Evolutionary conservation across 228 moss, liverwort and hornwort genomes (phyloP).

Genomic region (Sphagnum magellanicum): DNA sequence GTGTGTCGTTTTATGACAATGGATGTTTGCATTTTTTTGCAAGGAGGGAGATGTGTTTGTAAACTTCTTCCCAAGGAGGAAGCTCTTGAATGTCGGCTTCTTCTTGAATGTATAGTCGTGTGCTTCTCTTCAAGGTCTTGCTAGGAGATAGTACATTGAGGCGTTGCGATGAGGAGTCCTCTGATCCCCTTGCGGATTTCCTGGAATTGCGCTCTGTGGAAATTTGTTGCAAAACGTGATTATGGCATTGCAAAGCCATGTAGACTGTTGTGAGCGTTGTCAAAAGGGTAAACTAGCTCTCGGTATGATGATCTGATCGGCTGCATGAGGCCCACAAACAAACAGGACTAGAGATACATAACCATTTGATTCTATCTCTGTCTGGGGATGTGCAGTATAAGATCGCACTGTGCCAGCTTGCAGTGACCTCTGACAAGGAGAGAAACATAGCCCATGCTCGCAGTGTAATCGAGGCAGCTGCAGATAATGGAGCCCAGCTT

Average conservation of each 20-base stretch:
- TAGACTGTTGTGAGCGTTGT: neutral
- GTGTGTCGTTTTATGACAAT: neutral
- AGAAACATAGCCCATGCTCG: slow-evolving; percentile 74
- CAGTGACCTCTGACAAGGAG: slow-evolving; percentile 56
- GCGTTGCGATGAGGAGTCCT: no score
- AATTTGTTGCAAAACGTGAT: neutral
- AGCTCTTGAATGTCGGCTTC: neutral
- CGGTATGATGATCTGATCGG: neutral
- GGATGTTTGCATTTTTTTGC: no score
- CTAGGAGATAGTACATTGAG: no score
- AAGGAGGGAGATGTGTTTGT: no score
- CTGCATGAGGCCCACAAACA: neutral
- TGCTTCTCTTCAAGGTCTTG: no score
- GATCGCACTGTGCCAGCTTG: slow-evolving; percentile 71
- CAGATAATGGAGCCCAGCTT: slow-evolving; percentile 79
- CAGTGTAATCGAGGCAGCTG: slow-evolving; percentile 69
- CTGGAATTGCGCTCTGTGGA: no score
- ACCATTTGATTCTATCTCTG: neutral
- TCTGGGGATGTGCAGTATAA: slow-evolving; percentile 61
- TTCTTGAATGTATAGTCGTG: neutral
- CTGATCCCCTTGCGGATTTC: no score
- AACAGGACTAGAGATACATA: neutral
- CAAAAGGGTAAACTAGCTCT: neutral
- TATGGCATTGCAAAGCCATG: neutral
- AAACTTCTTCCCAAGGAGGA: neutral